A percentile compares a stretch with the other conserved stretches of the same genome.
phyloP scores from a whole-genome alignment of 805 yeast species.

The Kodamaea sagamina region DNA sequence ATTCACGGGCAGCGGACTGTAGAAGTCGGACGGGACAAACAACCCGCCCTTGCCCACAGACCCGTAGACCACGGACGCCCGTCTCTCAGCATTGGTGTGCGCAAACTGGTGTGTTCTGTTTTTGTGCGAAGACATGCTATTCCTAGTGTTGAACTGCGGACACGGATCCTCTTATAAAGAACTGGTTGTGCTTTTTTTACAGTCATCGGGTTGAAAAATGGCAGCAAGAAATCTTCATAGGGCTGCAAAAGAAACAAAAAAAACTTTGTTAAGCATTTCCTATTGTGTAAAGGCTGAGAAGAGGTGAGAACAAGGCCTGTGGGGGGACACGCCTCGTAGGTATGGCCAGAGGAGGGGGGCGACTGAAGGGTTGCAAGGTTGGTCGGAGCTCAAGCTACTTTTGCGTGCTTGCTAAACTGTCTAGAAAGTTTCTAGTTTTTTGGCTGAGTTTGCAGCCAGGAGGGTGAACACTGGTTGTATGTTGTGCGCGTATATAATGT shows the following conservation, averaged over 20 bases:
- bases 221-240: neutral
- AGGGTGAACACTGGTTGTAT: too few relatives aligned
- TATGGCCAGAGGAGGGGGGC: too few relatives aligned
- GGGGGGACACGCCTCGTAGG: too few relatives aligned
- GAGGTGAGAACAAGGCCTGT: too few relatives aligned
- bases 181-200: constrained; percentile 1
- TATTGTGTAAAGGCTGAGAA: too few relatives aligned
- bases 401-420: too few relatives aligned
- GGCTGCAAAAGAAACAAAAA: neutral
- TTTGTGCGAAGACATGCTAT: constrained; percentile 8
- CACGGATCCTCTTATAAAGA: neutral
- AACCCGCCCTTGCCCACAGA: constrained; percentile 55
- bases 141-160: constrained; percentile 1
- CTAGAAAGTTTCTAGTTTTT: too few relatives aligned
- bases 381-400: too few relatives aligned
- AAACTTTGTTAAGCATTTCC: too few relatives aligned
- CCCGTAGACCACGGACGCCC: constrained; percentile 55
- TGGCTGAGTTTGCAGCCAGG: too few relatives aligned
- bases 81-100: constrained; percentile 47
- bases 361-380: too few relatives aligned
- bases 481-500: too few relatives aligned
- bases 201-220: constrained; percentile 2
- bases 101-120: constrained; percentile 31
- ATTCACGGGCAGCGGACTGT: constrained; percentile 14
- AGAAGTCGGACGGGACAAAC: constrained; percentile 53